A percentile compares a stretch with the other conserved stretches of the same genome.
Conservation (phyloP, 2,329 filamentous ascomycete species). For the Albophoma yamanashiensis region DNA sequence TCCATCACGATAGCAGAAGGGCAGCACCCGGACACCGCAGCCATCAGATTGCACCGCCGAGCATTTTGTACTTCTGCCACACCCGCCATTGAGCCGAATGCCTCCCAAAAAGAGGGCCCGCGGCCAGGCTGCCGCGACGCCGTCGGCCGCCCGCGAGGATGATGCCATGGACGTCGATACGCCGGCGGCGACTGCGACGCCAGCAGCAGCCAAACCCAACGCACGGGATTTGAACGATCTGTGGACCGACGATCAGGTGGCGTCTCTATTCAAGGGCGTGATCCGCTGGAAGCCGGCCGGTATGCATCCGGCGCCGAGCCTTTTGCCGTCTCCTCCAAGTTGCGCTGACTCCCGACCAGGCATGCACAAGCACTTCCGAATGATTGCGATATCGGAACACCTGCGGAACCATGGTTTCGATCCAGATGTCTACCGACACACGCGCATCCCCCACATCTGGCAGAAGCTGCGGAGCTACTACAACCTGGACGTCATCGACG, state of each 20-base stretch:
- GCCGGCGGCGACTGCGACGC: constrained; percentile 41
- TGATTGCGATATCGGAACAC: constrained; percentile 75
- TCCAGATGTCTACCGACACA: constrained; percentile 61
- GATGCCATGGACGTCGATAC: constrained; percentile 52
- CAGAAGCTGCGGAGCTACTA: constrained; percentile 74
- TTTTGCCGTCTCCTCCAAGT: not conserved
- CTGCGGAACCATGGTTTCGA: constrained; percentile 72
- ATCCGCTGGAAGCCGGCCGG: constrained; percentile 96
- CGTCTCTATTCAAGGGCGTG: constrained; percentile 83
- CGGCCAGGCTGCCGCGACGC: constrained; percentile 46
- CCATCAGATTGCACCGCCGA: not conserved
- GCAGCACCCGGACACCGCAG: not conserved
- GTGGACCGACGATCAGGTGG: constrained; percentile 95
- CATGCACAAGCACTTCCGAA: constrained; percentile 89
- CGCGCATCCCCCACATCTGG: constrained; percentile 86
- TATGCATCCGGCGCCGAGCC: constrained; percentile 20
- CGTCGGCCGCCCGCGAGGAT: constrained; percentile 40
- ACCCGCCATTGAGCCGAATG: constrained; percentile 32
- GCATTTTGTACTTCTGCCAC: not conserved
- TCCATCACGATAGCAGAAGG: not conserved
- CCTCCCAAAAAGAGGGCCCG: constrained; percentile 61
- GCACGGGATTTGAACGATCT: constrained; percentile 42
- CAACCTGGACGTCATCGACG: constrained; percentile 76
- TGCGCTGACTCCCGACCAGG: constrained; percentile 33
- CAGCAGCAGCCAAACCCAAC: constrained; percentile 13